Percentiles rank a stretch among this genome's conserved stretches.
phyloP scores from a whole-genome alignment of 352 stramenopile species.

The Globisporangium okanoganense region DNA sequence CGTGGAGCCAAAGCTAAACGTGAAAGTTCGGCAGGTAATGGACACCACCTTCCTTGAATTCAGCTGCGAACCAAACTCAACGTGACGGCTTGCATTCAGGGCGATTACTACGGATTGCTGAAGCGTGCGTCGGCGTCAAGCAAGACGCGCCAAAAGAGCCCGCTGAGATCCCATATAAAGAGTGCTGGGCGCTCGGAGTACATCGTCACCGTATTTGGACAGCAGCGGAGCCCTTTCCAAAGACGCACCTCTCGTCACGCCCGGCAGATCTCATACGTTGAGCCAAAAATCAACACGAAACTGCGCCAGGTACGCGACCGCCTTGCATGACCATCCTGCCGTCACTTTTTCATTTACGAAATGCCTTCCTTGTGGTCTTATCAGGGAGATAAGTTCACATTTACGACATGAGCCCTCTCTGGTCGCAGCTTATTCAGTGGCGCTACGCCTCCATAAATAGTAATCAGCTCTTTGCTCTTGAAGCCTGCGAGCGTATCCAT shows the following conservation, averaged over 20 bases:
- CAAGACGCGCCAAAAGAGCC: constrained; percentile 15
- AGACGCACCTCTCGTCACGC: constrained; percentile 26
- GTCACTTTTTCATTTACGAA: neutral
- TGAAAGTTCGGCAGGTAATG: constrained; percentile 53
- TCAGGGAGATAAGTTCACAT: constrained; percentile 77
- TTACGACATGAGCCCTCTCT: constrained; percentile 45
- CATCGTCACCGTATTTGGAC: constrained; percentile 13
- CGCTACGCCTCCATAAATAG: neutral
- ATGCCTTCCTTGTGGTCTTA: constrained; percentile 6
- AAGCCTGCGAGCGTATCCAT: constrained; percentile 9
- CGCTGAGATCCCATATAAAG: constrained; percentile 11
- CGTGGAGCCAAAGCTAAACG: constrained; percentile 54
- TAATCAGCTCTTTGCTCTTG: neutral
- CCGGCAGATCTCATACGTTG: constrained; percentile 51
- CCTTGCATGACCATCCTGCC: neutral
- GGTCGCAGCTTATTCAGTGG: constrained; percentile 2
- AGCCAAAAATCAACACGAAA: constrained; percentile 80
- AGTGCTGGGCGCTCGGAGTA: constrained; percentile 18
- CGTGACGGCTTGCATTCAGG: constrained; percentile 22
- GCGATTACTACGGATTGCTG: constrained; percentile 64
- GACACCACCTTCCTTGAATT: neutral
- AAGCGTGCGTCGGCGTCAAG: constrained; percentile 20
- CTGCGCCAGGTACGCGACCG: constrained; percentile 54
- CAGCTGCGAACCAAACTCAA: neutral
- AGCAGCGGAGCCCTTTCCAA: constrained; percentile 19